phyloP scores from a whole-genome alignment of 108 stramenopile species.

The Craspedostauros australis region DNA sequence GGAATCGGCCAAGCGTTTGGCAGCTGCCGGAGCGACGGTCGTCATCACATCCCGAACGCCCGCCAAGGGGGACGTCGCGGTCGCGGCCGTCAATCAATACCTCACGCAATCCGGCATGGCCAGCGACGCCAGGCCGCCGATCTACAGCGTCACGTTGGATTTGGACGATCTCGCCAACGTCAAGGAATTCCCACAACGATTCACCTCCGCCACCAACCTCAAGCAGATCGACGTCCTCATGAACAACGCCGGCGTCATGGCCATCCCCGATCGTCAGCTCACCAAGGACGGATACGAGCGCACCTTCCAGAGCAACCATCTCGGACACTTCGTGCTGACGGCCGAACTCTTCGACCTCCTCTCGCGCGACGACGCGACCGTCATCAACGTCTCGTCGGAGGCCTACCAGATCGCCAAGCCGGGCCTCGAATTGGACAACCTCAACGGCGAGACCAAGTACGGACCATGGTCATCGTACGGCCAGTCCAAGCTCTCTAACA shows the following conservation, averaged over 20 bases:
- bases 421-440: slow-evolving; percentile 52
- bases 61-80: slow-evolving; percentile 47
- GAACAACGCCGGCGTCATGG: slow-evolving; percentile 92
- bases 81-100: slow-evolving; percentile 46
- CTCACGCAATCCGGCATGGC: slow-evolving; percentile 16
- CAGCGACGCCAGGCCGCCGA: slow-evolving; percentile 13
- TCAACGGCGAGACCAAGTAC: slow-evolving; percentile 61
- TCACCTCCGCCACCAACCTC: slow-evolving; percentile 11
- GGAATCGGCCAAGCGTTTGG: slow-evolving; percentile 73
- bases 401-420: slow-evolving; percentile 41
- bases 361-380: slow-evolving; percentile 28
- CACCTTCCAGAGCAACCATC: slow-evolving; percentile 78
- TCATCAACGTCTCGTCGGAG: slow-evolving; percentile 68
- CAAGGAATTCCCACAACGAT: slow-evolving; percentile 50
- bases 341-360: slow-evolving; percentile 50
- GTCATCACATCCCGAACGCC: slow-evolving; percentile 54
- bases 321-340: slow-evolving; percentile 82
- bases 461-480: slow-evolving; percentile 64
- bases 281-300: slow-evolving; percentile 81
- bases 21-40: slow-evolving; percentile 70
- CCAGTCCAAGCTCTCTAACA: slow-evolving; percentile 69
- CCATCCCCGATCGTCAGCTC: slow-evolving; percentile 52
- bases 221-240: slow-evolving; percentile 53
- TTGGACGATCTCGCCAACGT: slow-evolving; percentile 55
- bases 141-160: slow-evolving; percentile 50